These are phyloP conservation scores for Kluyveromyces siamensis DNA, from an alignment of 805 yeast genomes.

Conservation along the genomic window DNA sequence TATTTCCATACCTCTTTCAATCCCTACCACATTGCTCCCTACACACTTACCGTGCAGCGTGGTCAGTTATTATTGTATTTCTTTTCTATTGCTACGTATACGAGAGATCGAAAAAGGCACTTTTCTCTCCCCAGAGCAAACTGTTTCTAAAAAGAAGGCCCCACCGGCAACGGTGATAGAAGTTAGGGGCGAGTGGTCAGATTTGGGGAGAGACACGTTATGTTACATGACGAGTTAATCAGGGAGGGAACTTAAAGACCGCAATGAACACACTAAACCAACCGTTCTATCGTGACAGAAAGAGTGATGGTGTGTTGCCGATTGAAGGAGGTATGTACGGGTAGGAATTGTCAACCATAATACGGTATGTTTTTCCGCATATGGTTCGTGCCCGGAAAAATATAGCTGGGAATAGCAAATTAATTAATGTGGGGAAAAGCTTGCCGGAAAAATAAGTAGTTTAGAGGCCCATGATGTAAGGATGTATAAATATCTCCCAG, in stretches of 20 bases:
- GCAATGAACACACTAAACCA: neutral
- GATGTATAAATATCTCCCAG: too few relatives aligned
- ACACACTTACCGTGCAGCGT: neutral
- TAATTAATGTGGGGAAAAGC: neutral
- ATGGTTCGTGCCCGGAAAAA: too few relatives aligned
- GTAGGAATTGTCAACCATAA: too few relatives aligned
- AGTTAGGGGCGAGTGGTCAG: neutral
- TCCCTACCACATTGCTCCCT: neutral
- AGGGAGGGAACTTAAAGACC: neutral
- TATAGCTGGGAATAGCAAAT: neutral
- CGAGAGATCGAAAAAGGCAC: too few relatives aligned
- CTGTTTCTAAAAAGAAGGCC: neutral
- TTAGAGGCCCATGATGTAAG: too few relatives aligned
- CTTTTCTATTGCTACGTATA: neutral
- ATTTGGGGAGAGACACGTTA: neutral
- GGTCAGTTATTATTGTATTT: neutral
- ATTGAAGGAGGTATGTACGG: too few relatives aligned
- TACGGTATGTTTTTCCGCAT: too few relatives aligned
- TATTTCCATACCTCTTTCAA: neutral
- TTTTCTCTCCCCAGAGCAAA: neutral
- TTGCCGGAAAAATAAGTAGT: neutral
- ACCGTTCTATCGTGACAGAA: too few relatives aligned
- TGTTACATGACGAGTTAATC: too few relatives aligned
- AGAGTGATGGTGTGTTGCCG: too few relatives aligned
- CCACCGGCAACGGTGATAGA: neutral